Percentiles rank a stretch among this genome's conserved stretches.
Conservation (phyloP, 805 yeast species). For the Yarrowia deformans region DNA sequence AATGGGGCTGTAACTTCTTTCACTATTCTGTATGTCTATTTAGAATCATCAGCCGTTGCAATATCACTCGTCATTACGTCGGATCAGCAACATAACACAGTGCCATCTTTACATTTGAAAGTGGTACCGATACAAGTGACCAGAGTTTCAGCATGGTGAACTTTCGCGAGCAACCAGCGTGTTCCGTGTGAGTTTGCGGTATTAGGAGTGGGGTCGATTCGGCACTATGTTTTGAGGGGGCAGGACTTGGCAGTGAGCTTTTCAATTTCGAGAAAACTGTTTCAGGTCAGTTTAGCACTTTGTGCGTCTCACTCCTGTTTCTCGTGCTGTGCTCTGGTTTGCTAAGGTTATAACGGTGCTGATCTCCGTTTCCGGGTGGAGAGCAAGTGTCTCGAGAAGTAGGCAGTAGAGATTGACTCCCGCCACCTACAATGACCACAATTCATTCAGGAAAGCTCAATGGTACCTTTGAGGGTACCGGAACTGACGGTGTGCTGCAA, state of each 20-base stretch:
- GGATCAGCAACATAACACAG: no score
- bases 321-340: background rate
- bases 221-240: no score
- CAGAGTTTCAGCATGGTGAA: background rate
- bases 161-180: background rate
- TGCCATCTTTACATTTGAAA: no score
- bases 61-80: no score
- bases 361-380: background rate
- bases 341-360: conserved; percentile 5
- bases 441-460: conserved; percentile 19
- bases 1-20: no score
- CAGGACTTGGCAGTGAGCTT: no score
- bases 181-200: background rate
- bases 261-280: no score
- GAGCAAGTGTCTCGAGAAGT: background rate
- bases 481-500: conserved; percentile 14
- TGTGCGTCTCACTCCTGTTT: background rate
- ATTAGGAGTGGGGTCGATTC: background rate
- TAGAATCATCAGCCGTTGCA: no score
- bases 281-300: no score
- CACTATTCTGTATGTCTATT: no score
- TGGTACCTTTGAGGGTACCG: conserved; percentile 19
- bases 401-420: background rate
- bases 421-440: background rate
- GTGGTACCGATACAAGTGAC: background rate